Evolutionary conservation across 352 stramenopile species (phyloP).

Genomic region (Globisporangium paddicum): DNA sequence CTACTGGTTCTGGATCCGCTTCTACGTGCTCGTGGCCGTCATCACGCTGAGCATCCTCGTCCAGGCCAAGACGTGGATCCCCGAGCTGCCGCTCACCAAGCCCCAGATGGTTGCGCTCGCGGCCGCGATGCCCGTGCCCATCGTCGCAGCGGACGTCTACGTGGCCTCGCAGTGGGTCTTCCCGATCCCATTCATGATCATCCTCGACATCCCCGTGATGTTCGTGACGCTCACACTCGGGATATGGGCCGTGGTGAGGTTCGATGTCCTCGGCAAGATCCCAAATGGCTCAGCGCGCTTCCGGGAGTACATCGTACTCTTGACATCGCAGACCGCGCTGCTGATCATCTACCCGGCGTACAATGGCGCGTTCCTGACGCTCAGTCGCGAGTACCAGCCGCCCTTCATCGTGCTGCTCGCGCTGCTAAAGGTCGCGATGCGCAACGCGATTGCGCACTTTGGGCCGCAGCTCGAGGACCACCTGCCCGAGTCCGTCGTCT

Average conservation of each 20-base stretch:
- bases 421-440: constrained; percentile 16
- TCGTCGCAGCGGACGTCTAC: neutral
- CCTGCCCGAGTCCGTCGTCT: constrained; percentile 26
- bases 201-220: constrained; percentile 11
- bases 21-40: neutral
- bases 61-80: neutral
- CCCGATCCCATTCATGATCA: constrained; percentile 31
- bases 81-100: neutral
- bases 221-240: constrained; percentile 15
- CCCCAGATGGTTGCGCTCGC: neutral
- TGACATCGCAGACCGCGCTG: constrained; percentile 18
- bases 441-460: constrained; percentile 17
- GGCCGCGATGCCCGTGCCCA: neutral
- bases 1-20: constrained; percentile 3
- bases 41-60: constrained; percentile 6
- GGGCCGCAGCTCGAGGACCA: constrained; percentile 28
- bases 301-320: constrained; percentile 10
- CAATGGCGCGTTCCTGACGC: constrained; percentile 22
- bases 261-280: neutral
- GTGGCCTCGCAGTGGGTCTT: constrained; percentile 24
- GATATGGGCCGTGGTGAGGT: constrained; percentile 9
- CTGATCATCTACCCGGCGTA: constrained; percentile 30
- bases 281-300: constrained; percentile 9
- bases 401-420: constrained; percentile 22
- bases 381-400: constrained; percentile 11